Conservation (phyloP, 2,329 filamentous ascomycete species). For the Pseudopyrenochaeta lycopersici region DNA sequence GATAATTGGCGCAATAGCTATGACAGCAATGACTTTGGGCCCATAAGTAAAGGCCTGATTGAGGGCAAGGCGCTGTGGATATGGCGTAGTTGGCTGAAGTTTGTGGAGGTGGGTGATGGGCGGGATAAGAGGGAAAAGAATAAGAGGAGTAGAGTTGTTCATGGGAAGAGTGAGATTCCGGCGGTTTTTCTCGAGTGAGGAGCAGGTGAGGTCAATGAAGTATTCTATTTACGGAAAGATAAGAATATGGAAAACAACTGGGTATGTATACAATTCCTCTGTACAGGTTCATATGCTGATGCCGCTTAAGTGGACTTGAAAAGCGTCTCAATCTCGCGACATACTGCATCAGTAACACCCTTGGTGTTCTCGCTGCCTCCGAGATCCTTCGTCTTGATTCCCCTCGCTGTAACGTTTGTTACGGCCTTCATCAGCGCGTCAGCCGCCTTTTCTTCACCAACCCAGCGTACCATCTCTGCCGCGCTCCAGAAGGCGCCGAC, state of each 20-base stretch:
- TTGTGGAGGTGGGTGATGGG: constrained; percentile 62
- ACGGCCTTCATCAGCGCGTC: constrained; percentile 66
- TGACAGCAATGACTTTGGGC: constrained; percentile 92
- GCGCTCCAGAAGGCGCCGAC: constrained; percentile 75
- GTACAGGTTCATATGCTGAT: background rate
- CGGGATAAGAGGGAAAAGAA: constrained; percentile 55
- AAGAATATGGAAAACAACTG: too few species aligned
- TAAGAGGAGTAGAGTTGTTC: constrained; percentile 54
- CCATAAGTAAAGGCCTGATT: constrained; percentile 78
- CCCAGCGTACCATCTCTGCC: constrained; percentile 72
- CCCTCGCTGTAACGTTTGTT: constrained; percentile 66
- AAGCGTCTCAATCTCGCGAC: constrained; percentile 60
- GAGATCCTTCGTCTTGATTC: constrained; percentile 67
- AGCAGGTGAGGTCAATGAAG: too few species aligned
- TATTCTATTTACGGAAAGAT: too few species aligned
- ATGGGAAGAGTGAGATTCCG: constrained; percentile 36
- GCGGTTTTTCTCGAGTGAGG: constrained; percentile 33
- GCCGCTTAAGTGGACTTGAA: constrained; percentile 26
- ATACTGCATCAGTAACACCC: constrained; percentile 67
- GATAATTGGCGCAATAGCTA: constrained; percentile 77
- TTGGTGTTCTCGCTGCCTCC: constrained; percentile 66
- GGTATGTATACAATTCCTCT: constrained; percentile 11
- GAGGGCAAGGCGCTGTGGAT: constrained; percentile 78
- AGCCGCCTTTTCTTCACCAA: constrained; percentile 67
- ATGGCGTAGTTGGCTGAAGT: constrained; percentile 64